A percentile compares a stretch with the other conserved stretches of the same genome.
These are phyloP conservation scores for Prorocentrum cordatum DNA, from an alignment of 169 alveolate genomes.

Conservation along the genomic window DNA sequence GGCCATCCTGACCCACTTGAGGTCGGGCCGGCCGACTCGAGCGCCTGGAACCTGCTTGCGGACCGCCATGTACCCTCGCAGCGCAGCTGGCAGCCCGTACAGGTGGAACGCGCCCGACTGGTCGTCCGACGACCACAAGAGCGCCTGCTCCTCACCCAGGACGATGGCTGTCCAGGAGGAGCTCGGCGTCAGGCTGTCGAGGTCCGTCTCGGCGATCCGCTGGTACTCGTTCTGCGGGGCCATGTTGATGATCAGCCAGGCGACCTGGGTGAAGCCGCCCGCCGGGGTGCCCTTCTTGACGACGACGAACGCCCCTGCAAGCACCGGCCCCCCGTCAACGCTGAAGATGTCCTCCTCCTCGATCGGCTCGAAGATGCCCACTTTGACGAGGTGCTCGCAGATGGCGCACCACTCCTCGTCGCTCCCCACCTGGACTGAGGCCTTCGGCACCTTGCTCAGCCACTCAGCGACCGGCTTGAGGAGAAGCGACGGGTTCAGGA, in stretches of 20 bases:
- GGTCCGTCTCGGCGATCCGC: no score
- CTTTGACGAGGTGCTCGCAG: neutral
- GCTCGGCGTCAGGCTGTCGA: no score
- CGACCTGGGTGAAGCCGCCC: neutral
- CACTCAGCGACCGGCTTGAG: neutral
- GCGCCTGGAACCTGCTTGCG: no score
- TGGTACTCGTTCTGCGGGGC: neutral
- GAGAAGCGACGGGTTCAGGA: neutral
- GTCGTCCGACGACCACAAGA: neutral
- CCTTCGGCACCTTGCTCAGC: neutral
- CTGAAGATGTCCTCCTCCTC: neutral
- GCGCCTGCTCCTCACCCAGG: neutral
- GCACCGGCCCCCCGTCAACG: neutral
- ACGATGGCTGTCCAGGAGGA: neutral
- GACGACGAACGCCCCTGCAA: neutral
- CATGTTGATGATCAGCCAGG: neutral
- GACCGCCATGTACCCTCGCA: no score
- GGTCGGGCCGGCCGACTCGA: no score
- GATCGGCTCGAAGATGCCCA: neutral
- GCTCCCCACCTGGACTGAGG: neutral
- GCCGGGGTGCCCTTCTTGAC: neutral
- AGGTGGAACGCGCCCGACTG: neutral
- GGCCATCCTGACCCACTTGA: no score
- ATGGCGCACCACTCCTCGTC: neutral
- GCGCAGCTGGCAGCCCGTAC: neutral